Conservation (phyloP, 2,329 filamentous ascomycete species). For the Phoma sp. region DNA sequence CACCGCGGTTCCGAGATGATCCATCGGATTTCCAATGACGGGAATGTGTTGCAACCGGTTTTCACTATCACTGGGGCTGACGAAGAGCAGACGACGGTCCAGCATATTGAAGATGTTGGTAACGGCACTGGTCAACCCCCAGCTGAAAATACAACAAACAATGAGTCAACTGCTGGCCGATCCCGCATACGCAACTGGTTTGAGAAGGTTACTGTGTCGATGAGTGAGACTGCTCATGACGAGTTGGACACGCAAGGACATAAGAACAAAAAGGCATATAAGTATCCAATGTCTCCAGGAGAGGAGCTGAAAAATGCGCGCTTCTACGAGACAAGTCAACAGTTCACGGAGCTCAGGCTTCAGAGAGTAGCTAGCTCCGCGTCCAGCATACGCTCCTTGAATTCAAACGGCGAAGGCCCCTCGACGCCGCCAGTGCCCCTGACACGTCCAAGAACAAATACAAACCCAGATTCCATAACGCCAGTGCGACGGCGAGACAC, state of each 20-base stretch:
- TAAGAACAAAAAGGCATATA: slow-evolving; percentile 52
- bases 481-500: slow-evolving; percentile 23
- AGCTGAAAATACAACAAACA: not conserved
- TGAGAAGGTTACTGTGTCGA: slow-evolving; percentile 51
- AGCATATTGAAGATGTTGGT: not conserved
- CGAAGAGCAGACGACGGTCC: slow-evolving; percentile 2
- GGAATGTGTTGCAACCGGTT: slow-evolving; percentile 19
- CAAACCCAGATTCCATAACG: slow-evolving; percentile 13
- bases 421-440: slow-evolving; percentile 17
- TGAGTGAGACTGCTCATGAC: slow-evolving; percentile 57
- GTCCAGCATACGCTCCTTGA: slow-evolving; percentile 40
- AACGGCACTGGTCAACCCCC: not conserved
- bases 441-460: slow-evolving; percentile 17
- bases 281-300: slow-evolving; percentile 64
- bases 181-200: slow-evolving; percentile 47
- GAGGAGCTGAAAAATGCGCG: slow-evolving; percentile 55
- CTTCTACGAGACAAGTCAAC: slow-evolving; percentile 48
- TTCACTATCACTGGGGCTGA: slow-evolving; percentile 24
- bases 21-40: slow-evolving; percentile 23
- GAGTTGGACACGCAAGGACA: slow-evolving; percentile 56
- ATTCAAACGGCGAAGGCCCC: slow-evolving; percentile 27
- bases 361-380: slow-evolving; percentile 49
- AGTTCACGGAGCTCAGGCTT: slow-evolving; percentile 46
- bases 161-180: slow-evolving; percentile 26
- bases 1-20: not conserved